phyloP scores from a whole-genome alignment of 176 grass and related monocot genomes.

The Hordeum vulgare region DNA sequence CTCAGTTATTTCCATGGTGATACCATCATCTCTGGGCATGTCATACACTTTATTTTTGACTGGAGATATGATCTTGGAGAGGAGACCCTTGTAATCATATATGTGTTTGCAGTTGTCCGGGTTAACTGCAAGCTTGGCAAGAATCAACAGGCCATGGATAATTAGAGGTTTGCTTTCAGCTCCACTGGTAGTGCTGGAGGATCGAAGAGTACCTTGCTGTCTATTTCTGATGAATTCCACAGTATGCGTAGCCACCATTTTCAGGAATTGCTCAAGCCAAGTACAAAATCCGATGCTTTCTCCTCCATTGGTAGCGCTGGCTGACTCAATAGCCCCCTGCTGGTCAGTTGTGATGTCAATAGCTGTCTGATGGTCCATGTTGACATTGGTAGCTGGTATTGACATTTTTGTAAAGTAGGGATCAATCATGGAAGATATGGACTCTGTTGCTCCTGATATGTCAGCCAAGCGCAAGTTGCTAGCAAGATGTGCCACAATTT shows the following conservation, averaged over 20 bases:
- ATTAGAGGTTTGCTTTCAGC: not conserved
- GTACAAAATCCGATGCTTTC: too few relatives aligned
- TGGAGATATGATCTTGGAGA: not conserved
- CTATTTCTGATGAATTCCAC: too few relatives aligned
- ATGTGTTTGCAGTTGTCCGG: not conserved
- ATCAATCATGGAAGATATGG: not conserved
- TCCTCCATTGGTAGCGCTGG: too few relatives aligned
- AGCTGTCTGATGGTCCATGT: not conserved
- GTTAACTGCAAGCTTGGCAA: not conserved
- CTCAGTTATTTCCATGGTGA: not conserved
- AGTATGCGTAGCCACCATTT: too few relatives aligned
- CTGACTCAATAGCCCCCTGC: not conserved
- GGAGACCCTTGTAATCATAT: not conserved
- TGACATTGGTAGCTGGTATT: not conserved
- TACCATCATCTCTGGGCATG: not conserved
- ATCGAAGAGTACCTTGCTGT: too few relatives aligned
- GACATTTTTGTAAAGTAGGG: not conserved
- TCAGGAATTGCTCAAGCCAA: too few relatives aligned
- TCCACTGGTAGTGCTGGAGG: not conserved
- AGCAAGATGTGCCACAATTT: not conserved
- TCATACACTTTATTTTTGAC: not conserved
- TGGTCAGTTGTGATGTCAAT: not conserved
- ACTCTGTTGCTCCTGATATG: not conserved
- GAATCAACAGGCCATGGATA: not conserved
- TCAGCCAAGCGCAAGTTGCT: not conserved